A percentile compares a stretch with the other conserved stretches of the same genome.
phyloP scores from a whole-genome alignment of 192 early-diverging fungal genomes.

The Backusella tuberculispora region DNA sequence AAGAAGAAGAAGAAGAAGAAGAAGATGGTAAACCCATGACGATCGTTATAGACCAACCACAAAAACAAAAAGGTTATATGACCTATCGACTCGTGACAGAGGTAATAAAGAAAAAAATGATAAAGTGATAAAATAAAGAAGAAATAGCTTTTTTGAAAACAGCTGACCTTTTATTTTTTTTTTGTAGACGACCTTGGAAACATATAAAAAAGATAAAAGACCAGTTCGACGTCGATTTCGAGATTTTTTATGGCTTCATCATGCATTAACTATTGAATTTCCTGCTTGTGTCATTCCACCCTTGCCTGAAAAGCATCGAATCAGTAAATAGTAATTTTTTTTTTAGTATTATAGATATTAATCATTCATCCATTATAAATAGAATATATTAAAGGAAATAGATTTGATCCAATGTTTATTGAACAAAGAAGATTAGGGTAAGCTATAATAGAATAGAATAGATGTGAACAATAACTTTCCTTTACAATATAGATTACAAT shows the following conservation, averaged over 20 bases:
- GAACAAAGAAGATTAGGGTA: slow-evolving; percentile 71
- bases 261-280: slow-evolving; percentile 73
- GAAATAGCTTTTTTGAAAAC: background rate
- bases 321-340: slow-evolving; percentile 54
- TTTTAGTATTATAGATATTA: background rate
- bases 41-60: slow-evolving; percentile 20
- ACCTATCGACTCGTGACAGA: slow-evolving; percentile 17
- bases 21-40: slow-evolving; percentile 14
- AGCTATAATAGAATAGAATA: background rate
- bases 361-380: background rate
- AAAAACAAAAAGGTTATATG: slow-evolving; percentile 22
- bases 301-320: slow-evolving; percentile 89
- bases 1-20: background rate
- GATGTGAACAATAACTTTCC: background rate
- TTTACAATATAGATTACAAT: slow-evolving; percentile 63
- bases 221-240: slow-evolving; percentile 88
- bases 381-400: slow-evolving; percentile 95
- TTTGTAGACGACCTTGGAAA: slow-evolving; percentile 25
- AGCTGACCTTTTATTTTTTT: background rate
- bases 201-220: slow-evolving; percentile 37
- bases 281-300: slow-evolving; percentile 86
- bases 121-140: background rate
- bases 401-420: slow-evolving; percentile 94
- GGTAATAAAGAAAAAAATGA: slow-evolving; percentile 1
- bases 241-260: slow-evolving; percentile 94